Evolutionary conservation across 2,329 filamentous ascomycete species (phyloP).

Genomic region (Trichoderma sp.): DNA sequence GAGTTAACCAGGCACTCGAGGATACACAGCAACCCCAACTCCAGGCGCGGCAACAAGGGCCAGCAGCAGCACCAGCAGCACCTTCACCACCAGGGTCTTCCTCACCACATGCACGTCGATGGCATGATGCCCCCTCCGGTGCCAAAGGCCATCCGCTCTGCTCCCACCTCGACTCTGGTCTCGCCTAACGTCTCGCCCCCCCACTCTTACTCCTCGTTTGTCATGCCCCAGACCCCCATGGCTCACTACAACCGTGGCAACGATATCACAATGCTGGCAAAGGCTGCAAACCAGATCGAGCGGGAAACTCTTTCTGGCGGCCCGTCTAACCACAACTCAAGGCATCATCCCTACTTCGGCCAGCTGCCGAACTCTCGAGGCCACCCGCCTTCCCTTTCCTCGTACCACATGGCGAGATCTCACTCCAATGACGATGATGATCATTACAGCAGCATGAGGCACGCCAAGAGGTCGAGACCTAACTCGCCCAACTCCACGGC

Average conservation of each 20-base stretch:
- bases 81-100: constrained; percentile 39
- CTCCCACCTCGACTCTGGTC: constrained; percentile 77
- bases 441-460: constrained; percentile 67
- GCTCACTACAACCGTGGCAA: constrained; percentile 50
- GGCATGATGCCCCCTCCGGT: constrained; percentile 74
- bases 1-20: constrained; percentile 94
- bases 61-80: constrained; percentile 42
- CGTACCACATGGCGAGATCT: constrained; percentile 92
- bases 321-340: constrained; percentile 42
- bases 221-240: constrained; percentile 43
- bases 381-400: constrained; percentile 72
- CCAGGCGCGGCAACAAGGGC: constrained; percentile 83
- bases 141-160: constrained; percentile 81
- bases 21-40: constrained; percentile 99
- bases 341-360: constrained; percentile 55
- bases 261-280: constrained; percentile 60
- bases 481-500: constrained; percentile 95
- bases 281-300: constrained; percentile 60
- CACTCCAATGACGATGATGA: constrained; percentile 79
- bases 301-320: constrained; percentile 48
- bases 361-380: constrained; percentile 51
- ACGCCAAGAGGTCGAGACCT: constrained; percentile 84
- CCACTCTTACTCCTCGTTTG: constrained; percentile 78
- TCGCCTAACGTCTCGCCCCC: constrained; percentile 97
- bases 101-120: constrained; percentile 49